Base-by-base conservation (phyloP, 768 basidiomycete species). In the Leccinum fibrillosum region DNA sequence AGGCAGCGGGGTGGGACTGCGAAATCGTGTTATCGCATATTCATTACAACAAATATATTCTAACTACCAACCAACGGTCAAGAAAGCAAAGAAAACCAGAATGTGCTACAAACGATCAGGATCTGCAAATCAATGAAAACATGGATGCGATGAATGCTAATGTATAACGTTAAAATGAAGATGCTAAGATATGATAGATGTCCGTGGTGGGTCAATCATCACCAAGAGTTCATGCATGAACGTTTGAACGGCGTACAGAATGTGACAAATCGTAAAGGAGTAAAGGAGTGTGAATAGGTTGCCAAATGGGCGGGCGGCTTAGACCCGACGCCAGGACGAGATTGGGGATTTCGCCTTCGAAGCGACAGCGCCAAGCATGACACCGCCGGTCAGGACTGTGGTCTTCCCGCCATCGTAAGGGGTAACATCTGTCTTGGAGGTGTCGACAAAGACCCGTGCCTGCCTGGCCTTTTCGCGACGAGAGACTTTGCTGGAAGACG, bases 391-490 rank as follows among this genome's bases (percentile, higher is more conserved):
- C 64, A 92, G 83, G 52, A 92, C 90, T 28, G 90, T 91, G 54
- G 90, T 92, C 81, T 90, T 91, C 62, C 90, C 90, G 56, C 89
- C 90, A 64, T 92, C 90, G 65, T 92, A 92, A 66, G 88, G 88
- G 49, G 90, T 92, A 61, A 92, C 88, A 48, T 88, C 88, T 54
- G 74, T 90, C 78, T 86, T 92, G 67, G 85, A 74, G 21, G 78
- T 82, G 72, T 92, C 90, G 55, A 92, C 72, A 68, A 81, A 90
- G 64, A 92, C 87, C 61, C 83, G 84, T 23, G 82, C 81, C 69
- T 86, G 86, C 61, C 86, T 80, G 9, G 83, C 82, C 52, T 80
- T 81, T 71, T 90, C 89, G 59, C 88, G 82, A 55, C 87, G 86
- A 23, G 86, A 88, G 55, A 82, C 78, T 68, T 81, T 82, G 56